phyloP scores from a whole-genome alignment of 2,329 filamentous ascomycete genomes.

The Sclerotinia nivalis region DNA sequence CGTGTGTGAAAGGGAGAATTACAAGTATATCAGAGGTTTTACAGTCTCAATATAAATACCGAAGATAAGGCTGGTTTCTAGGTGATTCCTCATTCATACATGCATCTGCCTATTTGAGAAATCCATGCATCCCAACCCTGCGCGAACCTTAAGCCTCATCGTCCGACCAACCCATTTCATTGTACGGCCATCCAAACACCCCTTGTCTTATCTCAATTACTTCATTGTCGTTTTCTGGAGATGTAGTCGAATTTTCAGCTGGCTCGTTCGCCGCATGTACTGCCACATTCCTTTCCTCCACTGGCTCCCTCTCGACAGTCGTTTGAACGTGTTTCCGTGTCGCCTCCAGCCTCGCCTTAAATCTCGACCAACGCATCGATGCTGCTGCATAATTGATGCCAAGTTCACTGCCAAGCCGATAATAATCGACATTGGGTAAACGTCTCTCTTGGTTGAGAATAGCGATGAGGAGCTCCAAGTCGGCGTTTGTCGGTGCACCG shows the following conservation, averaged over 20 bases:
- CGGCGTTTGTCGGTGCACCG: not conserved
- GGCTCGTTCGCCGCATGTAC: not conserved
- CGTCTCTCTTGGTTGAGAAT: not conserved
- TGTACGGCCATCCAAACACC: not conserved
- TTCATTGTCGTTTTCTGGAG: not conserved
- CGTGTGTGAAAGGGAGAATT: not conserved
- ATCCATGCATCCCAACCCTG: not conserved
- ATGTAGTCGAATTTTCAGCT: not conserved
- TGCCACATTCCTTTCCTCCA: not conserved
- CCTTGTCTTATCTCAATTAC: not conserved
- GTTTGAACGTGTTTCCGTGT: not conserved
- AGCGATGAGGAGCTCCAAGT: not conserved
- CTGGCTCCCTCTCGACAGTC: not conserved
- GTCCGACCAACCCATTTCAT: not conserved
- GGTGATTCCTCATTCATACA: not conserved
- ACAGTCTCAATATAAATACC: not conserved
- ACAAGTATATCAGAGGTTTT: not conserved
- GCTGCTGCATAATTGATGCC: not conserved
- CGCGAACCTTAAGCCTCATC: not conserved
- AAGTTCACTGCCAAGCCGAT: not conserved
- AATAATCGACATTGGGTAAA: not conserved
- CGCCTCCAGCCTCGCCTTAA: not conserved
- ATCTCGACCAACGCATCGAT: slow-evolving; percentile 1
- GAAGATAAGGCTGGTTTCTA: not conserved
- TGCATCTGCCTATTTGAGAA: not conserved